Evolutionary conservation across 306 rosid genomes (phyloP).

Genomic region (Vachellia collinsii): DNA sequence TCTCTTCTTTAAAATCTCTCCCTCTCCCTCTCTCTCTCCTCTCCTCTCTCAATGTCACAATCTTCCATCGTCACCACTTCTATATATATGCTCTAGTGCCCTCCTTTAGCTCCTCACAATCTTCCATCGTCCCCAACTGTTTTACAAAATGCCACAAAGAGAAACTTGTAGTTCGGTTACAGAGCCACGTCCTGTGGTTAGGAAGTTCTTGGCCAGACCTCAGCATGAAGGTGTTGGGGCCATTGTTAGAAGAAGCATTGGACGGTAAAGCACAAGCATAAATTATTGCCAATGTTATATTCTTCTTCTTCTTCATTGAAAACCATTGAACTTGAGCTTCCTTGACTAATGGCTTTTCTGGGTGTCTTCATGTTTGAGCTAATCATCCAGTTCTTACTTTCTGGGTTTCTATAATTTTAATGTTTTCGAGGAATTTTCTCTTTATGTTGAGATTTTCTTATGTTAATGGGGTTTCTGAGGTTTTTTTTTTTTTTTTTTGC

Average conservation of each 20-base stretch:
- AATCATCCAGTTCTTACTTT: conserved; percentile 7
- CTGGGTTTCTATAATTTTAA: not conserved
- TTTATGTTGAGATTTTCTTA: conserved; percentile 31
- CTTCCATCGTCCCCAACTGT: too few relatives aligned
- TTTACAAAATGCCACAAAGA: conserved; percentile 54
- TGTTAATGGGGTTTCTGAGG: conserved; percentile 34
- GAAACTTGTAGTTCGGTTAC: conserved; percentile 33
- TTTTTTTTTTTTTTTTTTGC: conserved; percentile 40
- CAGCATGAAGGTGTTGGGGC: conserved; percentile 95
- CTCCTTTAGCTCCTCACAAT: conserved; percentile 39
- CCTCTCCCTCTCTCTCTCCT: not conserved
- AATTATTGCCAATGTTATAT: not conserved
- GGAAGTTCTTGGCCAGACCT: conserved; percentile 88
- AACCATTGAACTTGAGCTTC: conserved; percentile 1
- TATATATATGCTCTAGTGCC: conserved; percentile 35
- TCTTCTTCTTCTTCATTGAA: conserved; percentile 1
- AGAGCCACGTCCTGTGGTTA: conserved; percentile 69
- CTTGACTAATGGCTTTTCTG: conserved; percentile 33
- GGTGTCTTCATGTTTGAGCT: conserved; percentile 72
- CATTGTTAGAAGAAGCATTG: conserved; percentile 95
- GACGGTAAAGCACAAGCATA: conserved; percentile 50
- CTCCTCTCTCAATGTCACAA: not conserved
- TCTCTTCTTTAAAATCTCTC: conserved; percentile 49
- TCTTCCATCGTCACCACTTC: conserved; percentile 2
- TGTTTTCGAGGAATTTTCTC: not conserved